Evolutionary conservation across 306 rosid genomes (phyloP).

Genomic region (Phaseolus lunatus): DNA sequence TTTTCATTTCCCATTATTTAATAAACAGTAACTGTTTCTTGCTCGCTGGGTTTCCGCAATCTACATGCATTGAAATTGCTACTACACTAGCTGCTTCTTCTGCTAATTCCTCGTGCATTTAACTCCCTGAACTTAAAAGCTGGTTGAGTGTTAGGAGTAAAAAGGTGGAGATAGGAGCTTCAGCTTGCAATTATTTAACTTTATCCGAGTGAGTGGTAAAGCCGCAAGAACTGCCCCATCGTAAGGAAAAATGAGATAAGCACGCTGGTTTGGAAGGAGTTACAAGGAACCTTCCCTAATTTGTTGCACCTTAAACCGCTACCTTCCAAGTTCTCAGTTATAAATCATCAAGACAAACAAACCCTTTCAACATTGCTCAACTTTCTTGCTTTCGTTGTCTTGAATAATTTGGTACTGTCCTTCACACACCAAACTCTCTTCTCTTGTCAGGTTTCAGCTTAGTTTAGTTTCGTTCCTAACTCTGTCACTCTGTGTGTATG

Average conservation of each 20-base stretch:
- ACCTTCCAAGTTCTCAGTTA: conserved; percentile 22
- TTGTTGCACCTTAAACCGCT: conserved; percentile 40
- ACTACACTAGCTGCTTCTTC: neutral
- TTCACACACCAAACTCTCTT: neutral
- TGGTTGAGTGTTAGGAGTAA: neutral
- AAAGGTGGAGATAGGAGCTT: neutral
- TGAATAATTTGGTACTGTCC: conserved; percentile 8
- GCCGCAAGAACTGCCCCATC: conserved; percentile 34
- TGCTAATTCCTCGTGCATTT: conserved; percentile 29
- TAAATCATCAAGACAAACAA: neutral
- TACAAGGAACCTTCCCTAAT: conserved; percentile 43
- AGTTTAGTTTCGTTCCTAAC: neutral
- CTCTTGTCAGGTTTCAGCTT: neutral
- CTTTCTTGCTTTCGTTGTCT: neutral
- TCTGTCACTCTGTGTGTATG: conserved; percentile 1
- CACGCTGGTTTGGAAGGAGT: conserved; percentile 38
- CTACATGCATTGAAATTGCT: conserved; percentile 18
- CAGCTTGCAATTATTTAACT: conserved; percentile 20
- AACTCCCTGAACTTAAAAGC: neutral
- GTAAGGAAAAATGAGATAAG: conserved; percentile 43
- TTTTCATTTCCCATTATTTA: neutral
- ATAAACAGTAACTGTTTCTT: conserved; percentile 37
- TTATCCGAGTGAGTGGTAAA: neutral
- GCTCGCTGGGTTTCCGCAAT: conserved; percentile 26
- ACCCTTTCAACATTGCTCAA: conserved; percentile 21